phyloP scores from a whole-genome alignment of 257 asterid genomes.

The Craterostigma plantagineum region DNA sequence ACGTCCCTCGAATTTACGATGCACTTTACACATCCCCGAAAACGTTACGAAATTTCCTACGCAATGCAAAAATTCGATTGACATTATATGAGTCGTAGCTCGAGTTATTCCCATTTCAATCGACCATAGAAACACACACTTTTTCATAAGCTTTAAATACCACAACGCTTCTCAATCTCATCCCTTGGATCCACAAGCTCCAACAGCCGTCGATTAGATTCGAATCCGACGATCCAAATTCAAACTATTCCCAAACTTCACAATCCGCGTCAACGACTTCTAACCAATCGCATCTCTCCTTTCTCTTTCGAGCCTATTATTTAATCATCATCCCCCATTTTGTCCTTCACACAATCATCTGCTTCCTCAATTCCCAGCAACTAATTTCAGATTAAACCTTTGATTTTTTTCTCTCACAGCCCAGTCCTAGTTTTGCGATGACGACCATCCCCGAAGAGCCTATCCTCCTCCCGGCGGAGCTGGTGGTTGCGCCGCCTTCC shows the following conservation, averaged over 20 bases:
- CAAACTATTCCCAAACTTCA: neutral
- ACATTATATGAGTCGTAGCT: conserved; percentile 11
- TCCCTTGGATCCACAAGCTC: conserved; percentile 11
- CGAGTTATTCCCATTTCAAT: conserved; percentile 24
- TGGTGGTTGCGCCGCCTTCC: conserved; percentile 8
- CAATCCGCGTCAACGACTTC: conserved; percentile 20
- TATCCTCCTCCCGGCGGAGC: neutral
- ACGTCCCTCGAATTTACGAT: neutral
- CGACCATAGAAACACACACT: conserved; percentile 53
- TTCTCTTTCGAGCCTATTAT: conserved; percentile 12
- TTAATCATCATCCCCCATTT: conserved; percentile 4
- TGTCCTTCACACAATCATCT: neutral
- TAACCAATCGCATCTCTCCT: conserved; percentile 18
- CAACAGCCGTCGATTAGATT: conserved; percentile 16
- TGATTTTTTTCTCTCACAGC: too few relatives aligned
- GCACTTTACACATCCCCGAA: conserved; percentile 6
- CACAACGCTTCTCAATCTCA: conserved; percentile 7
- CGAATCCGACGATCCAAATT: conserved; percentile 18
- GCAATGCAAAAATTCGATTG: conserved; percentile 7
- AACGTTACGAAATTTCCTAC: conserved; percentile 42
- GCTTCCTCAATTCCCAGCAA: neutral
- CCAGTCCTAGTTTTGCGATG: neutral
- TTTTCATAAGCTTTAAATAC: neutral
- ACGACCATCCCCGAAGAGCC: conserved; percentile 1
- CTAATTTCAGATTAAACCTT: too few relatives aligned